Evolutionary conservation across 2,329 filamentous ascomycete genomes (phyloP).

Genomic region (Arthrinium phaeospermum): DNA sequence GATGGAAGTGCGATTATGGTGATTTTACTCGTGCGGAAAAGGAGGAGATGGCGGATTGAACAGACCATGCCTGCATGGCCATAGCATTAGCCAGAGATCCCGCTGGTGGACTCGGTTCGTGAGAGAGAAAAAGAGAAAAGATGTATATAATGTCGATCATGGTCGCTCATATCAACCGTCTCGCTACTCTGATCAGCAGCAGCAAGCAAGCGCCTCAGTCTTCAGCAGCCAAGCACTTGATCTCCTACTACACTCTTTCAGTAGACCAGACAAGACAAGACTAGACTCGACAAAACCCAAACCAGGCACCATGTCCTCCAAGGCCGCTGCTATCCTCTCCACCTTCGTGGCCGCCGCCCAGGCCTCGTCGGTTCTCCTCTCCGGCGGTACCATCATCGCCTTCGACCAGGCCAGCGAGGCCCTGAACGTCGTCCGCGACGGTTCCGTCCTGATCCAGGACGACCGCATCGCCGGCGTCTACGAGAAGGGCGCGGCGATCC

Average conservation of each 20-base stretch:
- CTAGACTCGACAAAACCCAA: not conserved
- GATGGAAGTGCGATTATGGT: not conserved
- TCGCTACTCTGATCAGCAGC: not conserved
- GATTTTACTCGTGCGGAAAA: not conserved
- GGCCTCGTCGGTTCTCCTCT: constrained; percentile 33
- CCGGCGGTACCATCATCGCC: constrained; percentile 37
- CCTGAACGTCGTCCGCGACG: constrained; percentile 36
- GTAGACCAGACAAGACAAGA: constrained; percentile 6
- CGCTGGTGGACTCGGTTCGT: not conserved
- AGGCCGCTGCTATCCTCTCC: constrained; percentile 30
- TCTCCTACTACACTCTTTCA: not conserved
- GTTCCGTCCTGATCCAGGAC: constrained; percentile 41
- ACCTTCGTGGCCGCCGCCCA: constrained; percentile 37
- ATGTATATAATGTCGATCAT: not conserved
- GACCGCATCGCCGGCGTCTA: constrained; percentile 42
- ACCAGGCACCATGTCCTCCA: constrained; percentile 26
- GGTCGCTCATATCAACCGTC: not conserved
- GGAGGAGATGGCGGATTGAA: not conserved
- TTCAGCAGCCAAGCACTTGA: constrained; percentile 10
- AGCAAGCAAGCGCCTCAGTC: not conserved
- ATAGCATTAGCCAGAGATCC: not conserved
- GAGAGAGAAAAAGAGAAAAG: not conserved
- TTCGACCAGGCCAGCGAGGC: constrained; percentile 33
- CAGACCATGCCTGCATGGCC: not conserved
- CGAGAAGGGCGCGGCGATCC: constrained; percentile 31